Evolutionary conservation across 139 green algal genomes (phyloP), one percentile per base, ranked within the genome.

Genomic region (Coccomyxa sp.): DNA sequence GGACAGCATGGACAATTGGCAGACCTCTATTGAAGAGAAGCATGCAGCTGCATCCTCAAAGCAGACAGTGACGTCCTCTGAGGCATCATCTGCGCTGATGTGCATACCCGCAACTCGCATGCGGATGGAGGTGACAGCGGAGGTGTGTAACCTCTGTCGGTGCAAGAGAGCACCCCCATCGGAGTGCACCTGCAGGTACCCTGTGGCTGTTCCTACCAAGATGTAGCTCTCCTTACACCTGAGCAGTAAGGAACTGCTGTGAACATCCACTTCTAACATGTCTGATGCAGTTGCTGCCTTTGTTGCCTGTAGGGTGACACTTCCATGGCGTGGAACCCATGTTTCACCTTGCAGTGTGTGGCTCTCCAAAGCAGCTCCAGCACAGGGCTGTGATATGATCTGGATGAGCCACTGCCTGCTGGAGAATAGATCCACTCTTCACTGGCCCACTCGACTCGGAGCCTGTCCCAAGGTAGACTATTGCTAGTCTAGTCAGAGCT

Each of bases 171-270:
- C 88, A 7, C 28, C 63, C 0, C 57, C 28, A 25, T 31, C 14
- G 67, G 77, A 79, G 77, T 94, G 90, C 14, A 96, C 80, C 84
- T 94, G 90, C 30, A 95, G 59, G n/a, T 84, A 85, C 31, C 92
- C 93, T 21, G 58, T 32, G 0, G 85, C 84, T 0, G 91, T 95
- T 32, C 93, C 93, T 0, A 88, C 80, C 63, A 94, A 80, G 66
- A 96, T 77, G 82, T 82, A 87, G 25, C 82, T 77, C 63, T 85
- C 83, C 51, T 82, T 59, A 13, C 21, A 15, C 71, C 79, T 82
- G 30, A 71, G 21, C 18, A 11, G 4, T 21, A 71, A 71, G 16
- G n/a, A 77, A 1, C n/a, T 77, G 27, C 10, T 16, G 14, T 77
- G 71, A 77, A 9, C 28, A 77, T 30, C 21, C 21, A 77, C 12